These are phyloP conservation scores for Clonostachys solani DNA, from an alignment of 2,329 filamentous ascomycete species.

Conservation along the genomic window DNA sequence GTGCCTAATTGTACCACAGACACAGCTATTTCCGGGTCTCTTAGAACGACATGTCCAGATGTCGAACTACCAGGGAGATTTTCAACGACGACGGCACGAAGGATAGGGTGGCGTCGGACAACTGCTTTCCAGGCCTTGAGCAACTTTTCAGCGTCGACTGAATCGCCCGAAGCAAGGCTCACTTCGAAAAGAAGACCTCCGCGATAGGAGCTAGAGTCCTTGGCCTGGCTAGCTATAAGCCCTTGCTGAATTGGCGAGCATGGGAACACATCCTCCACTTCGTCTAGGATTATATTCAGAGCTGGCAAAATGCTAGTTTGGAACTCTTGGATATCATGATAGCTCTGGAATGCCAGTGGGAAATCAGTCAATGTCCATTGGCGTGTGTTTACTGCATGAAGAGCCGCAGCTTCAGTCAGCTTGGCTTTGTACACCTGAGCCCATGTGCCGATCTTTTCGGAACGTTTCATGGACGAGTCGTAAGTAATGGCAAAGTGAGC, in stretches of 20 bases:
- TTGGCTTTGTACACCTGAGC: too few relatives aligned
- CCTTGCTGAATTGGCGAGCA: conserved; percentile 30
- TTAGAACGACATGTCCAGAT: background rate
- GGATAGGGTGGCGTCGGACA: conserved; percentile 8
- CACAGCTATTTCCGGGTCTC: background rate
- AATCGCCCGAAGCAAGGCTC: background rate
- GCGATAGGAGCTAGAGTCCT: background rate
- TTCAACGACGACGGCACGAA: conserved; percentile 4
- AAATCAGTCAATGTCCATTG: background rate
- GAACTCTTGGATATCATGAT: conserved; percentile 4
- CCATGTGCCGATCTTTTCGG: too few relatives aligned
- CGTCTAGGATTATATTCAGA: conserved; percentile 4
- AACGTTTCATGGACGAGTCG: too few relatives aligned
- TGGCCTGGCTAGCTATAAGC: conserved; percentile 24
- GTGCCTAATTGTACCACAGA: too few relatives aligned
- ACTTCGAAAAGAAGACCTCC: background rate
- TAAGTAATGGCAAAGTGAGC: too few relatives aligned
- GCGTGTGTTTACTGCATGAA: too few relatives aligned
- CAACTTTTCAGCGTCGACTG: conserved; percentile 1
- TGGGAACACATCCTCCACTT: conserved; percentile 27
- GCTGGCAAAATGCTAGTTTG: conserved; percentile 13
- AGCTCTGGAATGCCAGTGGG: background rate
- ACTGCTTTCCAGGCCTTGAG: conserved; percentile 9
- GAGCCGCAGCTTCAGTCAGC: too few relatives aligned
- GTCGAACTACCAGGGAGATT: conserved; percentile 1